A percentile compares a stretch with the other conserved stretches of the same genome.
These are phyloP conservation scores for Scheffersomyces lignicola DNA, from an alignment of 1,139 yeast species.

Conservation along the genomic window DNA sequence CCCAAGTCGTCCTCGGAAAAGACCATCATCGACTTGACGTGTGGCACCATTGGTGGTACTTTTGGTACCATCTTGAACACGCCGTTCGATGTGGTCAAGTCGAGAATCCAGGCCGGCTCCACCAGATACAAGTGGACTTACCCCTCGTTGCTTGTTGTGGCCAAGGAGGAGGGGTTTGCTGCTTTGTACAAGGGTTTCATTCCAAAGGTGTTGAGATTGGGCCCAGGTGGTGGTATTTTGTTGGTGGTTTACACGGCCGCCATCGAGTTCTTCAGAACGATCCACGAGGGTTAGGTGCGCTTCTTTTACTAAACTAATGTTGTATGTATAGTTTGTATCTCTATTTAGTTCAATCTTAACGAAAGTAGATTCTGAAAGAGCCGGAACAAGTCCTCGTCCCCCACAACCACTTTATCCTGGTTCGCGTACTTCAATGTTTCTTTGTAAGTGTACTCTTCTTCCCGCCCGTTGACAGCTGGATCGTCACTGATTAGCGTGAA, in stretches of 20 bases:
- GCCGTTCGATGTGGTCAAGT: constrained; percentile 97
- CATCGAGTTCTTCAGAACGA: constrained; percentile 87
- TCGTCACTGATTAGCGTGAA: constrained; percentile 2
- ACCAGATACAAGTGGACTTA: constrained; percentile 89
- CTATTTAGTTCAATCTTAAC: background rate
- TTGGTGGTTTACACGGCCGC: constrained; percentile 92
- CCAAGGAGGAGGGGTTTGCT: constrained; percentile 83
- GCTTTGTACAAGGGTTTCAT: constrained; percentile 93
- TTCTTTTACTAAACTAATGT: too few relatives aligned
- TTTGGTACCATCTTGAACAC: constrained; percentile 92
- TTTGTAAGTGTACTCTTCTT: constrained; percentile 11
- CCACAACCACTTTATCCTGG: constrained; percentile 10
- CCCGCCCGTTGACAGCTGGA: background rate
- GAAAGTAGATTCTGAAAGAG: constrained; percentile 10
- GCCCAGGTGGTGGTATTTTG: constrained; percentile 98
- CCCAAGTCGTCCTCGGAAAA: constrained; percentile 69
- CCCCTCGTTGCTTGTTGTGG: constrained; percentile 75
- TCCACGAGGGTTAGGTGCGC: constrained; percentile 45
- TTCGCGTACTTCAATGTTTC: constrained; percentile 16
- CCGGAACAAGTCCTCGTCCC: constrained; percentile 15
- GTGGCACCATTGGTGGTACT: constrained; percentile 97
- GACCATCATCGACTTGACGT: constrained; percentile 81
- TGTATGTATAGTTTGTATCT: background rate
- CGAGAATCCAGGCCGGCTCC: constrained; percentile 91
- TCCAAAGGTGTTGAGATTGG: constrained; percentile 95